phyloP scores from a whole-genome alignment of 2,329 filamentous ascomycete species.

The Metarhizium sp. region DNA sequence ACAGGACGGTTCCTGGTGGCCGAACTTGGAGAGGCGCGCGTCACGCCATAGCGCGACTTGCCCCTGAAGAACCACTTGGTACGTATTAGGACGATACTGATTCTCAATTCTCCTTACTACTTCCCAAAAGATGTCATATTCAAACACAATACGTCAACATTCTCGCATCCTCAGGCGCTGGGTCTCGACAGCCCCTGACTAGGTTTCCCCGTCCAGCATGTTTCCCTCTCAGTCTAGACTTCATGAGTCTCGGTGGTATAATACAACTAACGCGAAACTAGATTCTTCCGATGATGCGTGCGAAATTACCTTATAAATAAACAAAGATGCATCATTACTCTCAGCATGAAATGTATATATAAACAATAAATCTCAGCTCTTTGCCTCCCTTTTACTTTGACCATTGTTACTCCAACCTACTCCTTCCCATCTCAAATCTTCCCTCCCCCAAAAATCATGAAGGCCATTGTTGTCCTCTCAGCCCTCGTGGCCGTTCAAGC shows the following conservation, averaged over 20 bases:
- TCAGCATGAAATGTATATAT: too few species aligned
- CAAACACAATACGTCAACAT: not conserved
- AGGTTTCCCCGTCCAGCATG: not conserved
- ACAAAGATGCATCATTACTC: too few species aligned
- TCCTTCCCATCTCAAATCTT: too few species aligned
- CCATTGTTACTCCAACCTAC: too few species aligned
- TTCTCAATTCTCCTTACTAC: not conserved
- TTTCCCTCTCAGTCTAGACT: not conserved
- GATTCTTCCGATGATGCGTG: not conserved
- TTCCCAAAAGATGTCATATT: not conserved
- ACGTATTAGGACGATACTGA: not conserved
- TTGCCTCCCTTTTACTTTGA: too few species aligned
- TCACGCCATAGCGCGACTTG: not conserved
- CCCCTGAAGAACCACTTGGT: not conserved
- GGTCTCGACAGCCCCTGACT: not conserved
- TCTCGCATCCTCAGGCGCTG: not conserved
- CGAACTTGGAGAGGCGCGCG: not conserved
- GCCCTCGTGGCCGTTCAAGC: too few species aligned
- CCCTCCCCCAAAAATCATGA: too few species aligned
- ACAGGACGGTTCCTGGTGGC: not conserved
- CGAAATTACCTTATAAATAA: not conserved
- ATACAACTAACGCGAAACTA: not conserved
- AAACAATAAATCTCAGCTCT: too few species aligned
- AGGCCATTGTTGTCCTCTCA: too few species aligned
- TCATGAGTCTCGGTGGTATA: not conserved